Evolutionary conservation across 2,329 filamentous ascomycete genomes (phyloP).

Genomic region (Fusarium sp.): DNA sequence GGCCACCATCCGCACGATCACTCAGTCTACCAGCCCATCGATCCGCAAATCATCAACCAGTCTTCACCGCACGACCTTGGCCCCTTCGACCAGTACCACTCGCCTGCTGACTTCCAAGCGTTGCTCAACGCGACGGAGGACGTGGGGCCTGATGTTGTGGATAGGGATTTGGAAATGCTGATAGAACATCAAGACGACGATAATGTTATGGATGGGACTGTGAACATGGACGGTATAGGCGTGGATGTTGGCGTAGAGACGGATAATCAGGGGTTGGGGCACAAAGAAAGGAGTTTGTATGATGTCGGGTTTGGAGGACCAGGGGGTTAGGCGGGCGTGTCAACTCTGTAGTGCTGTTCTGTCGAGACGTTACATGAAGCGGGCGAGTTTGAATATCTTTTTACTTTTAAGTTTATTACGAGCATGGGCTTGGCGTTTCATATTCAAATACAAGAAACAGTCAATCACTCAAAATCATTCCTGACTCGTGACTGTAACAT

Average conservation of each 20-base stretch:
- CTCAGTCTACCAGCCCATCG: constrained; percentile 67
- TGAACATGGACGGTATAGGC: constrained; percentile 41
- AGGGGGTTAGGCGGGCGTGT: constrained; percentile 21
- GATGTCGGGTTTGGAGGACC: constrained; percentile 50
- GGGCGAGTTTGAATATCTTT: constrained; percentile 29
- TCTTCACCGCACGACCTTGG: constrained; percentile 50
- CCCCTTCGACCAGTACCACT: constrained; percentile 59
- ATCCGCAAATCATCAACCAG: constrained; percentile 70
- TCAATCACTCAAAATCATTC: neutral
- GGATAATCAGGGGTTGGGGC: constrained; percentile 35
- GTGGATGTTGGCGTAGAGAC: constrained; percentile 19
- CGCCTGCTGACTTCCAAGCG: constrained; percentile 68
- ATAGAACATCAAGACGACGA: constrained; percentile 64
- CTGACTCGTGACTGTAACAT: neutral
- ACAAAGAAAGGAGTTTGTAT: constrained; percentile 49
- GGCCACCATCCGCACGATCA: constrained; percentile 46
- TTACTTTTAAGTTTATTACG: constrained; percentile 23
- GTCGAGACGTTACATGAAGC: constrained; percentile 28
- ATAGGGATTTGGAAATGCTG: constrained; percentile 67
- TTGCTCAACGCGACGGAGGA: constrained; percentile 65
- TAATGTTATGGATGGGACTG: constrained; percentile 39
- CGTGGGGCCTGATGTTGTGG: constrained; percentile 59
- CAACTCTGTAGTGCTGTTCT: constrained; percentile 5
- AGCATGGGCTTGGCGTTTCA: constrained; percentile 19
- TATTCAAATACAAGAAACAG: neutral